Conservation (phyloP, 2,329 filamentous ascomycete species). For the Hypoxylon sp. region DNA sequence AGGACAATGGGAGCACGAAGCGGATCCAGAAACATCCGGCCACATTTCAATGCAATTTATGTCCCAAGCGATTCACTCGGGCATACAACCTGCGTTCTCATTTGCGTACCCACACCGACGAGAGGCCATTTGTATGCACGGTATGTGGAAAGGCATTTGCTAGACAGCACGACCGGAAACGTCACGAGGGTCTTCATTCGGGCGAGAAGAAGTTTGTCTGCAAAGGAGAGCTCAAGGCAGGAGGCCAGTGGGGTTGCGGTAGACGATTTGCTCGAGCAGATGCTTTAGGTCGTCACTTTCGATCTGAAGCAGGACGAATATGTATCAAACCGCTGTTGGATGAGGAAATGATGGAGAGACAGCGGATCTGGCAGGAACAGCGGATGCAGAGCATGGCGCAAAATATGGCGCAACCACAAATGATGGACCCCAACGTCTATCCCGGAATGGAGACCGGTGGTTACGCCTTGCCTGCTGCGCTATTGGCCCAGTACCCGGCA, state of each 20-base stretch:
- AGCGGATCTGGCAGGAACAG: slow-evolving; percentile 78
- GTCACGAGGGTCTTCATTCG: slow-evolving; percentile 93
- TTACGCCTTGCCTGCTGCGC: slow-evolving; percentile 82
- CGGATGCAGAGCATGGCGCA: slow-evolving; percentile 67
- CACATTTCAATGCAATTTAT: slow-evolving; percentile 93
- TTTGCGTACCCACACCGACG: slow-evolving; percentile 94
- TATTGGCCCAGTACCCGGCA: slow-evolving; percentile 91
- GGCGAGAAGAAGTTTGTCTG: slow-evolving; percentile 99
- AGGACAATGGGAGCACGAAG: slow-evolving; percentile 70
- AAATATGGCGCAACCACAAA: slow-evolving; percentile 63
- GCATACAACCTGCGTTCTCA: slow-evolving; percentile 97
- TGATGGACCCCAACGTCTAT: slow-evolving; percentile 60
- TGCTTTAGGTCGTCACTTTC: slow-evolving; percentile 91
- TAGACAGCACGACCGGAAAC: slow-evolving; percentile 94
- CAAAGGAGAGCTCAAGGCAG: slow-evolving; percentile 85
- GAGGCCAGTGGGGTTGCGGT: slow-evolving; percentile 90
- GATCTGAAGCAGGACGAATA: slow-evolving; percentile 92
- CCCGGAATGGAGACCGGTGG: slow-evolving; percentile 68
- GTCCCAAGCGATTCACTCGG: slow-evolving; percentile 93
- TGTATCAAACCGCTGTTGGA: slow-evolving; percentile 98
- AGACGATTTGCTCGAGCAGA: slow-evolving; percentile 94
- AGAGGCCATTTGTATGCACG: slow-evolving; percentile 95
- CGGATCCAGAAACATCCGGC: slow-evolving; percentile 97
- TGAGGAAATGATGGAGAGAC: slow-evolving; percentile 86
- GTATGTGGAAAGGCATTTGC: slow-evolving; percentile 98